Evolutionary conservation across 176 grass and related monocot genomes (phyloP), one percentile per base, ranked within the genome.

Genomic region (Oryza punctata): DNA sequence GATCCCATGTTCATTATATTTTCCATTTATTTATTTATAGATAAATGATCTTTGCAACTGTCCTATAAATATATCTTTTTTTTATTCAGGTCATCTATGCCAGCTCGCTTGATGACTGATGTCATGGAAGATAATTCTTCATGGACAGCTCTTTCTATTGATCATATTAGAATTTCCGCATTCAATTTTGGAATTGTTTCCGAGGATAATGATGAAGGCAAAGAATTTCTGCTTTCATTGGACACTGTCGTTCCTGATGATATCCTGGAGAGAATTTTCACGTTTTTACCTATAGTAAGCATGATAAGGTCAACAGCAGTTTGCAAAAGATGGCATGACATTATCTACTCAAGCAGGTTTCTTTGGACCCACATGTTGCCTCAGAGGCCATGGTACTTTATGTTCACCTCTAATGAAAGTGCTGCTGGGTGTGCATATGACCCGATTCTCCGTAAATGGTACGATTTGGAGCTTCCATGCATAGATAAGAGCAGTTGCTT

Each of bases 381-480:
- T 77, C 96, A 87, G 79, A 89, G 83, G 82, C 96, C 96, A 9
- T 98, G 96, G 96, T 98, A 98, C 82, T 98, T 95, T 85, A 95
- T 98, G 96, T 98, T 95, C 78, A 98, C 91, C 28, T 86, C 59
- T 74, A 89, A 93, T 49, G 82, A 91, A 27, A 85, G 79, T 49
- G 83, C 91, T 46, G 85, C 72, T 74, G 93, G 96, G 11, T 95
- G 85, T 87, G 91, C 96, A 35, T 98, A 91, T 84, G 96, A 98
- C 65, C 96, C 91, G 25, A 84, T 90, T 61, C 83, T 81, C 15
- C 78, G 91, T 44, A 98, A 93, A 68, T 98, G 96, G 96, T 98
- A 95, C 68, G 83, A 82, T 79, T 80, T 98, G 63, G 87, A 87
- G 81, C 82, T 98, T 82, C 91, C 87, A 25, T 88, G 81, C 74